phyloP scores from a whole-genome alignment of 331 rosid species.

The Saraca asoca region DNA sequence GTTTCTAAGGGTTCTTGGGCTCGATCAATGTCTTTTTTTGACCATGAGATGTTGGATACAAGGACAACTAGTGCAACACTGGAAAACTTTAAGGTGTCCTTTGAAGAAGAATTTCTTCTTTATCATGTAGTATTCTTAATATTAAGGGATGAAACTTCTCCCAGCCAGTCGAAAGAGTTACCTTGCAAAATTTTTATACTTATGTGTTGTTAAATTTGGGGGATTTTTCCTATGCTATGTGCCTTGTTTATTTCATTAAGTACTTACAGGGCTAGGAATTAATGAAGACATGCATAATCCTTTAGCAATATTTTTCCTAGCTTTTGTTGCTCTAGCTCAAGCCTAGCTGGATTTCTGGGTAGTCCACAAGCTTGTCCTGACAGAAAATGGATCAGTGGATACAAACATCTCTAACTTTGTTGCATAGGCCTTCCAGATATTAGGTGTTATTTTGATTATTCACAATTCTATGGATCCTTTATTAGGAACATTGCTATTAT shows the following conservation, averaged over 20 bases:
- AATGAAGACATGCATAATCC: too few relatives aligned
- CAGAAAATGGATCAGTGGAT: constrained; percentile 87
- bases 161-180: constrained; percentile 91
- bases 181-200: too few relatives aligned
- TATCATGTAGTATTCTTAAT: constrained; percentile 60
- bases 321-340: too few relatives aligned
- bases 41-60: constrained; percentile 66
- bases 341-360: constrained; percentile 98
- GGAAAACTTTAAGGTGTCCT: too few relatives aligned
- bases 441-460: constrained; percentile 66
- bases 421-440: constrained; percentile 70
- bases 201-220: too few relatives aligned
- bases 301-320: too few relatives aligned
- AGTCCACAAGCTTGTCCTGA: constrained; percentile 71
- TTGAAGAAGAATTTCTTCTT: too few relatives aligned
- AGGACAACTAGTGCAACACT: constrained; percentile 62
- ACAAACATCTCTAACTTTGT: constrained; percentile 72
- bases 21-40: constrained; percentile 81
- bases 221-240: constrained; percentile 70
- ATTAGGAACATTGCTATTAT: constrained; percentile 61
- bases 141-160: constrained; percentile 90
- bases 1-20: constrained; percentile 72
- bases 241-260: constrained; percentile 61
- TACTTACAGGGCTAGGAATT: constrained; percentile 67
- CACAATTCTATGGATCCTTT: constrained; percentile 84